These are phyloP conservation scores for Astrothelium subdiscretum DNA, from an alignment of 495 filamentous ascomycete species.

Conservation along the genomic window DNA sequence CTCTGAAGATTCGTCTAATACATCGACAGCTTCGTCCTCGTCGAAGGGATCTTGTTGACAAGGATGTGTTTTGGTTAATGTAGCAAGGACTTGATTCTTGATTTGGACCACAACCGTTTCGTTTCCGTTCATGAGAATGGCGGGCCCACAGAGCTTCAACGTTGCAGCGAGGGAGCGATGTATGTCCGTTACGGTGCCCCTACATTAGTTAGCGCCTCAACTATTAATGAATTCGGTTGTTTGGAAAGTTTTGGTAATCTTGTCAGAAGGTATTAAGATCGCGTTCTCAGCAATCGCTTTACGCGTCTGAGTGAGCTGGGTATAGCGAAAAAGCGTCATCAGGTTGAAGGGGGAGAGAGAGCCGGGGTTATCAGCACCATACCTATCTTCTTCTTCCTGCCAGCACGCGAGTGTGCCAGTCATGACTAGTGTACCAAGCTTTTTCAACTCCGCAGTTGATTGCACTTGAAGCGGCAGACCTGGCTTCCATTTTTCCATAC, in stretches of 20 bases:
- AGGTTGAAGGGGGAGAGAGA: constrained; percentile 46
- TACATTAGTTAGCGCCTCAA: constrained; percentile 32
- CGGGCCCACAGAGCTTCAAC: constrained; percentile 81
- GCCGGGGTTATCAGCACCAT: constrained; percentile 22
- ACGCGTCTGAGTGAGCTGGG: constrained; percentile 99
- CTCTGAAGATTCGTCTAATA: constrained; percentile 74
- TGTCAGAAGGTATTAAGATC: background rate
- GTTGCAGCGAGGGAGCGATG: constrained; percentile 90
- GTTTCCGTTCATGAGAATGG: constrained; percentile 43
- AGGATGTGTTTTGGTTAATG: constrained; percentile 80
- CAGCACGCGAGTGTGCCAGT: constrained; percentile 74
- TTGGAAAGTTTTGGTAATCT: background rate
- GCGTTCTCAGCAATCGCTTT: constrained; percentile 48
- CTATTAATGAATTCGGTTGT: constrained; percentile 16
- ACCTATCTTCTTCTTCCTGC: constrained; percentile 88
- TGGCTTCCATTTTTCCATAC: constrained; percentile 73
- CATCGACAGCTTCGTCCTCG: constrained; percentile 51
- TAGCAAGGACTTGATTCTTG: constrained; percentile 51
- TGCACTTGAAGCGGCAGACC: constrained; percentile 73
- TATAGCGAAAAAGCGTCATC: constrained; percentile 88
- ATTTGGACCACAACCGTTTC: constrained; percentile 40
- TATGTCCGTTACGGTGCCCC: constrained; percentile 83
- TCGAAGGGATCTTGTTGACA: constrained; percentile 73
- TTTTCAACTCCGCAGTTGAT: constrained; percentile 62
- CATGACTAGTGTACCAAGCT: constrained; percentile 80